Evolutionary conservation across 257 asterid species (phyloP).

Genomic region (Coffea canephora): DNA sequence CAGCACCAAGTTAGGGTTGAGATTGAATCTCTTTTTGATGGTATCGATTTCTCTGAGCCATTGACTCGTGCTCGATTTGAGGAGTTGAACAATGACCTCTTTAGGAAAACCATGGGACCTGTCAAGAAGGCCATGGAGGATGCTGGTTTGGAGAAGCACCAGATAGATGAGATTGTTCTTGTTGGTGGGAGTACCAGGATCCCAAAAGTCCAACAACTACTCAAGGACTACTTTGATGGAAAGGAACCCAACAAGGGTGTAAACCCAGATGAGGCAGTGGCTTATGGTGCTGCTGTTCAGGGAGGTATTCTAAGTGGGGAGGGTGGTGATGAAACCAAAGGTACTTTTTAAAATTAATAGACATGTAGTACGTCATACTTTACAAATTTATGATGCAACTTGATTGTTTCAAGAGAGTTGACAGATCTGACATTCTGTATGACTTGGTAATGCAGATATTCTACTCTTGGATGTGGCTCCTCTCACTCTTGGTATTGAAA

Average conservation of each 20-base stretch:
- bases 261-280: conserved; percentile 97
- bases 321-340: conserved; percentile 97
- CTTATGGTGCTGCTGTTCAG: conserved; percentile 97
- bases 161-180: conserved; percentile 89
- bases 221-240: conserved; percentile 84
- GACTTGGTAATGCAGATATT: conserved; percentile 43
- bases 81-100: conserved; percentile 88
- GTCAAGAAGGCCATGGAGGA: conserved; percentile 99
- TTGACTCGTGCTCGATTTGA: conserved; percentile 94
- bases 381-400: background rate
- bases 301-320: conserved; percentile 95
- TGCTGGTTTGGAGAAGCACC: conserved; percentile 76
- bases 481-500: conserved; percentile 92
- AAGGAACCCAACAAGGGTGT: conserved; percentile 97
- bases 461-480: conserved; percentile 97
- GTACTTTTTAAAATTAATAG: conserved; percentile 30
- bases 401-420: background rate
- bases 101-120: conserved; percentile 96
- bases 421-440: background rate
- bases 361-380: background rate
- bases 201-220: conserved; percentile 89
- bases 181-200: conserved; percentile 99
- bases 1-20: conserved; percentile 98
- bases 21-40: conserved; percentile 91
- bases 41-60: conserved; percentile 92